phyloP scores from a whole-genome alignment of 2,329 filamentous ascomycete genomes.

The Aschersonia sp. region DNA sequence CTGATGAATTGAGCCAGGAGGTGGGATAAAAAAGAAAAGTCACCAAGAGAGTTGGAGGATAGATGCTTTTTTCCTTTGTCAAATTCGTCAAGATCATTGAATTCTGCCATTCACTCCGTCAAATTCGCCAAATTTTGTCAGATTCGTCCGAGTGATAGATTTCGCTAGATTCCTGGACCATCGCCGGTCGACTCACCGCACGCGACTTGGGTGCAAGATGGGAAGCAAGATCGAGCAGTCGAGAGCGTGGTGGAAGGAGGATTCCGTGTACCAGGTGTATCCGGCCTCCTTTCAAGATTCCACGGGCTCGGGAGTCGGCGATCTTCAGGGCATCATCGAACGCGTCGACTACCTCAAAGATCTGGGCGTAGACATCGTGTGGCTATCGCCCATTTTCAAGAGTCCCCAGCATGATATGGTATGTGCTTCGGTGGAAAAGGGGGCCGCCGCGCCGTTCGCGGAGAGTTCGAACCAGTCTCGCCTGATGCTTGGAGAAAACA shows the following conservation, averaged over 20 bases:
- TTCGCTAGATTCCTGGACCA: too few relatives aligned
- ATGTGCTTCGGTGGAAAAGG: neutral
- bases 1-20: neutral
- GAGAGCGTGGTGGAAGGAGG: conserved; percentile 44
- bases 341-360: conserved; percentile 39
- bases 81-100: too few relatives aligned
- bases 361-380: conserved; percentile 44
- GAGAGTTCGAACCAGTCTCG: too few relatives aligned
- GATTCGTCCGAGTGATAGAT: too few relatives aligned
- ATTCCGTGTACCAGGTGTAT: conserved; percentile 46
- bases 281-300: conserved; percentile 47
- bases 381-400: conserved; percentile 33
- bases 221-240: conserved; percentile 9
- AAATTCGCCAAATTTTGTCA: too few relatives aligned
- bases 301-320: conserved; percentile 39
- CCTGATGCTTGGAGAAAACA: neutral
- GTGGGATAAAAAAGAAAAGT: neutral
- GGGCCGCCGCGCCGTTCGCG: too few relatives aligned
- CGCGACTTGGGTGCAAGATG: conserved; percentile 7
- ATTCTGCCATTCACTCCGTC: too few relatives aligned
- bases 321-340: conserved; percentile 42
- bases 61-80: too few relatives aligned
- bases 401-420: conserved; percentile 51
- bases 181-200: neutral
- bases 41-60: too few relatives aligned